A percentile compares a stretch with the other conserved stretches of the same genome.
These are phyloP conservation scores for Beta vulgaris DNA, from an alignment of 148 eudicot species.

Conservation along the genomic window DNA sequence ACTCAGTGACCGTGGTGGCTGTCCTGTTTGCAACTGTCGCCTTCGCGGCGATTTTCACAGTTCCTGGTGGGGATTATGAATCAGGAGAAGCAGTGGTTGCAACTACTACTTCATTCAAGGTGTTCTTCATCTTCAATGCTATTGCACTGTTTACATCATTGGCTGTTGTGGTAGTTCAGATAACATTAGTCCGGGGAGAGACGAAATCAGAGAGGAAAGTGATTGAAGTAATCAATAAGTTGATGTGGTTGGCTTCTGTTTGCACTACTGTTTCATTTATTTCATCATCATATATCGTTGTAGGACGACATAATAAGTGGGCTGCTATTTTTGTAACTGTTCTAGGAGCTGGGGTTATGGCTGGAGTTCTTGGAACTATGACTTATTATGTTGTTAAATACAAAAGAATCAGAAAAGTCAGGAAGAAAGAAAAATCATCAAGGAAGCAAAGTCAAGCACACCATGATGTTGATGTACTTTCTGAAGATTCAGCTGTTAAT, in stretches of 20 bases:
- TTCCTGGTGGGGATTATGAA: constrained; percentile 57
- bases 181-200: constrained; percentile 67
- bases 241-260: constrained; percentile 81
- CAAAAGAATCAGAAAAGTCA: constrained; percentile 46
- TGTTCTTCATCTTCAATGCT: constrained; percentile 60
- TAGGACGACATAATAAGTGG: constrained; percentile 50
- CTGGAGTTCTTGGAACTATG: constrained; percentile 57
- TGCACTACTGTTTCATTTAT: constrained; percentile 66
- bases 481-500: constrained; percentile 55
- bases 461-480: constrained; percentile 33
- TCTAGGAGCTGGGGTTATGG: constrained; percentile 49
- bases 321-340: constrained; percentile 52
- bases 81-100: constrained; percentile 53
- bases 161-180: constrained; percentile 74
- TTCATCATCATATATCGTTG: constrained; percentile 60
- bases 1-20: constrained; percentile 72
- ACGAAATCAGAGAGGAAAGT: constrained; percentile 63
- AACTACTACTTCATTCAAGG: constrained; percentile 38
- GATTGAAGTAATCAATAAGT: constrained; percentile 64
- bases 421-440: constrained; percentile 47
- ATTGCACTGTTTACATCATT: constrained; percentile 62
- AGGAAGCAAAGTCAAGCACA: constrained; percentile 25
- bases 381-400: constrained; percentile 65
- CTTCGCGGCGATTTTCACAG: constrained; percentile 61
- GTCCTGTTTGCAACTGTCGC: constrained; percentile 75